Base-by-base conservation (phyloP, 495 filamentous ascomycete species). In the Podospora appendiculata region DNA sequence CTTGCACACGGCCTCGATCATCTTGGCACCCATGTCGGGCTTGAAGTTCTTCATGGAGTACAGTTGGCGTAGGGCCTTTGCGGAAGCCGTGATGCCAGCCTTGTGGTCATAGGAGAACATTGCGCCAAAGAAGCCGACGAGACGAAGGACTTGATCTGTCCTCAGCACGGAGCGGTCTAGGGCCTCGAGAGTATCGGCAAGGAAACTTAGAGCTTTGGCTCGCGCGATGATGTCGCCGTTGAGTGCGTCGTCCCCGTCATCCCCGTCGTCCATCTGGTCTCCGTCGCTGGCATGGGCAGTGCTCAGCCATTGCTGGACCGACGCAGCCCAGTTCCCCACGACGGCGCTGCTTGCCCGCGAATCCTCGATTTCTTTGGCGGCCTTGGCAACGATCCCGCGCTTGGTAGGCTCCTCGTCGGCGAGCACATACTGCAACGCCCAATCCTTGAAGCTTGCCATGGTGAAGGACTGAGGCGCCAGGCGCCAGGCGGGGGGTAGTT, bases 51-150 rank as follows among this genome's bases (percentile, higher is more conserved):
- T 72, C 70, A 74, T 79, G 42, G 48, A 33, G 48, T 62, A 58
- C 32, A 79, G 64, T 9, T 70, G 64, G 7, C 61, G 64, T n/a
- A 78, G 54, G 1, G 74, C 75, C 51, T 74, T 71, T 32, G 69
- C 58, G 4, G 74, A 69, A n/a, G 74, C 71, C 8, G 69, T 68
- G 50, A 78, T 66, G 25, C 73, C 74, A 6, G 72, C 73, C 36
- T 73, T 75, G 59, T 76, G 74, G 48, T 78, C 74, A 51, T 69
- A 71, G 0, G 70, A 72, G 48, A 78, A 75, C 58, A 78, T 72
- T 32, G 72, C 64, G 35, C 70, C 67, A 41, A 78, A 78, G 66
- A 77, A 77, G 44, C 63, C 67, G 8, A 74, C 65, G 14, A 77
- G 60, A 6, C 69, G 58, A 17, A 64, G 57, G 11, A 76, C 64